Evolutionary conservation across 192 early-diverging fungal genomes (phyloP).

Genomic region (Coemansia sp.): DNA sequence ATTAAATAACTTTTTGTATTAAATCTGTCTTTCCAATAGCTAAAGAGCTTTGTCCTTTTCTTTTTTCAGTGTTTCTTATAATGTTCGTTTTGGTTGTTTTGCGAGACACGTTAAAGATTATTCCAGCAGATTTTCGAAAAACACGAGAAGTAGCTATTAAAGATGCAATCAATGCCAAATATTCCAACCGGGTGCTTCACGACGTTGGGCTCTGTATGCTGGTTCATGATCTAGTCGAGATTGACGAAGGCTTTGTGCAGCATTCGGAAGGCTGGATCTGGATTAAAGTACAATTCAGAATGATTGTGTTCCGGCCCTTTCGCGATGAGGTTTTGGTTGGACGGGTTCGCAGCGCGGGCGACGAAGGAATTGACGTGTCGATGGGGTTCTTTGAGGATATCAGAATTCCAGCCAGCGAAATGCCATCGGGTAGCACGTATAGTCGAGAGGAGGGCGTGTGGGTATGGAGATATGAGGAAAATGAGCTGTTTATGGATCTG

Average conservation of each 20-base stretch:
- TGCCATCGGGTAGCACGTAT: constrained; percentile 67
- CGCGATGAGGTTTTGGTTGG: constrained; percentile 83
- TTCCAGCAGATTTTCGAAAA: constrained; percentile 77
- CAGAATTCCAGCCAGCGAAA: constrained; percentile 62
- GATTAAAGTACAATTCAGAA: constrained; percentile 75
- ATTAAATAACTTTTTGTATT: too few species aligned
- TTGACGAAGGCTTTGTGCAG: constrained; percentile 84
- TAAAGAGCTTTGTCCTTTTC: not conserved
- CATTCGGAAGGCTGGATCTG: constrained; percentile 75
- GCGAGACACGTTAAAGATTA: constrained; percentile 81
- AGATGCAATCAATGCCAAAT: constrained; percentile 89
- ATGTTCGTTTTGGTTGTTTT: constrained; percentile 89
- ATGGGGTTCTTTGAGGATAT: constrained; percentile 95
- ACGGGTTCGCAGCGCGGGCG: constrained; percentile 69
- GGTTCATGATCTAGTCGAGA: constrained; percentile 73
- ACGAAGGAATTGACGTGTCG: constrained; percentile 66
- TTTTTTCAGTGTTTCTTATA: not conserved
- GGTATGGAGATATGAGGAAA: constrained; percentile 82
- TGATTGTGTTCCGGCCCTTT: constrained; percentile 90
- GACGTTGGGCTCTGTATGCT: constrained; percentile 89
- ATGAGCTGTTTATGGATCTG: constrained; percentile 77
- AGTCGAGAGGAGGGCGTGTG: constrained; percentile 69
- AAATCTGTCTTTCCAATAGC: too few species aligned
- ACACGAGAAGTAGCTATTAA: constrained; percentile 72
- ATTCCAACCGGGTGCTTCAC: constrained; percentile 83